Conservation (phyloP, 2,329 filamentous ascomycete species). For the Apiospora phragmitis region DNA sequence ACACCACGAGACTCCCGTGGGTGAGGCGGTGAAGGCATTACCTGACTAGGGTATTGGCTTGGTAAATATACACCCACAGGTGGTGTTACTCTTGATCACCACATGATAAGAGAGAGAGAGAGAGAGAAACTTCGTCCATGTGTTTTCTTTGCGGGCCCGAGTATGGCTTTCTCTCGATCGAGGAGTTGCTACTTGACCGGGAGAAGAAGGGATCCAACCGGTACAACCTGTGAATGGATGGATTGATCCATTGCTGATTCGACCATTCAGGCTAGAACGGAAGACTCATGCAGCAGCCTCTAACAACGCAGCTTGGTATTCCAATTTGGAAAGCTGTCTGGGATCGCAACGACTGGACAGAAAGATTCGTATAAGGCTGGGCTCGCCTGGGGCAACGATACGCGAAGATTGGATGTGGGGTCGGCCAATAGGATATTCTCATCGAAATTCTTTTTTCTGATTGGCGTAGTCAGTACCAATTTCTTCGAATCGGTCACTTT, state of each 20-base stretch:
- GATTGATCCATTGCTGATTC: constrained; percentile 21
- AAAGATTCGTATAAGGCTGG: not conserved
- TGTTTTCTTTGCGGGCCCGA: not conserved
- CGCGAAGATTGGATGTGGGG: not conserved
- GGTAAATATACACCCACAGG: not conserved
- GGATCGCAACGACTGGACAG: not conserved
- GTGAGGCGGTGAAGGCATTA: not conserved
- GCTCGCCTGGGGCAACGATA: not conserved
- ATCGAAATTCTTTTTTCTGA: not conserved
- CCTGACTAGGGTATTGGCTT: not conserved
- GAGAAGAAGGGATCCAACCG: not conserved
- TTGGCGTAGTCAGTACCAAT: not conserved
- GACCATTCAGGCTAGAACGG: constrained; percentile 14
- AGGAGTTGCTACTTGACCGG: not conserved
- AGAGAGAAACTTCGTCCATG: not conserved
- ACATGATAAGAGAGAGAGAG: too few species aligned
- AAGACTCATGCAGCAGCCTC: not conserved
- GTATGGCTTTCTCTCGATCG: not conserved
- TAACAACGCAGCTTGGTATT: not conserved
- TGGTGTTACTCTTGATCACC: not conserved
- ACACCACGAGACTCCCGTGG: not conserved
- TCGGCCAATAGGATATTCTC: constrained; percentile 4
- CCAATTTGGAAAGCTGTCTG: not conserved
- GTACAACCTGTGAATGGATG: constrained; percentile 11
- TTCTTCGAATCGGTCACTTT: not conserved